These are phyloP conservation scores for Leccinum rimulosum DNA, from an alignment of 768 basidiomycete species.

Conservation along the genomic window DNA sequence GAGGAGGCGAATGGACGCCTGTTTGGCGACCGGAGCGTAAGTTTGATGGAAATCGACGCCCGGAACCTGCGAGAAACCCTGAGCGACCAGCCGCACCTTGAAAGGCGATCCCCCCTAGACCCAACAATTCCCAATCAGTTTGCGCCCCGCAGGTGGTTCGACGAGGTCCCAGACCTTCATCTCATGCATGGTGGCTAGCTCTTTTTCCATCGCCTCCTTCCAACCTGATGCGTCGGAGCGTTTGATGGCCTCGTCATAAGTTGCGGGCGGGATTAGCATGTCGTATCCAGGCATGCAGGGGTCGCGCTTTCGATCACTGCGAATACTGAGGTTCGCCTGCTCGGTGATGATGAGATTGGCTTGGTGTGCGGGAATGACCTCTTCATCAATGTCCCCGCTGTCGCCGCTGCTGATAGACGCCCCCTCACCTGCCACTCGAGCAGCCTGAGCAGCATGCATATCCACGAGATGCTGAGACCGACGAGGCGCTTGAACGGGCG, in stretches of 20 bases:
- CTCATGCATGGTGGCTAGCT: slow-evolving; percentile 2
- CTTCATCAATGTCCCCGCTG: too few relatives aligned
- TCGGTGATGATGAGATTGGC: not conserved
- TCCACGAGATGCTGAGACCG: not conserved
- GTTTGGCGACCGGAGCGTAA: slow-evolving; percentile 19
- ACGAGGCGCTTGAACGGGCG: not conserved
- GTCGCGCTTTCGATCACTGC: not conserved
- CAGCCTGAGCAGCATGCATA: not conserved
- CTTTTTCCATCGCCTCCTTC: slow-evolving; percentile 1
- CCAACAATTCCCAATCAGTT: slow-evolving; percentile 5
- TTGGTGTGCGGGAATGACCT: not conserved
- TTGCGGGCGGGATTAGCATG: not conserved
- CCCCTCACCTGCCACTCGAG: not conserved
- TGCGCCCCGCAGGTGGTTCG: not conserved
- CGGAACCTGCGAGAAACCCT: slow-evolving; percentile 4
- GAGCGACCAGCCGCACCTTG: not conserved
- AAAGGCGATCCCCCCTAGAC: not conserved
- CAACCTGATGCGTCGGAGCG: not conserved
- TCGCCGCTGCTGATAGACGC: not conserved
- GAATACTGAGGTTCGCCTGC: not conserved
- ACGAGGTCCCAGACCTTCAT: slow-evolving; percentile 5
- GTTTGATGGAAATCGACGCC: slow-evolving; percentile 7
- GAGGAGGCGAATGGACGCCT: not conserved
- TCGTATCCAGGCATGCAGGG: not conserved
- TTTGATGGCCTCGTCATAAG: not conserved